phyloP scores from a whole-genome alignment of 108 stramenopile genomes.

The Skeletonema marinoi region DNA sequence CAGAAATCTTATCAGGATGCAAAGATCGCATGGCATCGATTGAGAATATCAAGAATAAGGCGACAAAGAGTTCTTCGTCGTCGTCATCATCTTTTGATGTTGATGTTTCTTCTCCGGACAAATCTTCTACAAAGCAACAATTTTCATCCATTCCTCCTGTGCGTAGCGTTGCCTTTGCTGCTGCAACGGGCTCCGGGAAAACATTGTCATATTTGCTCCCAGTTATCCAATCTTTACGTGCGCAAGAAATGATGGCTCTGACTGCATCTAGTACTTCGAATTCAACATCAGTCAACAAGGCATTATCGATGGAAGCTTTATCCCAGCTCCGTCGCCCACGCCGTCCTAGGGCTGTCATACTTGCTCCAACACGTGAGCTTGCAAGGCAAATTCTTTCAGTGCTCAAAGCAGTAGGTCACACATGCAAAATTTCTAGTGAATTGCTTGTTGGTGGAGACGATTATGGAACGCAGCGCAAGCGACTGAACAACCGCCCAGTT shows the following conservation, averaged over 20 bases:
- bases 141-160: constrained; percentile 18
- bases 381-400: constrained; percentile 90
- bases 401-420: constrained; percentile 83
- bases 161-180: constrained; percentile 68
- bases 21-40: constrained; percentile 41
- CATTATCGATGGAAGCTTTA: constrained; percentile 15
- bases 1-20: constrained; percentile 60
- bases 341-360: constrained; percentile 87
- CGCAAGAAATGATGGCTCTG: constrained; percentile 70
- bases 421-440: constrained; percentile 81
- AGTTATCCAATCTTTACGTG: constrained; percentile 78
- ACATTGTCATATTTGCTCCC: constrained; percentile 89
- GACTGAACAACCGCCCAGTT: constrained; percentile 64
- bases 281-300: background rate
- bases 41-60: constrained; percentile 11
- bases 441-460: constrained; percentile 91
- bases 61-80: background rate
- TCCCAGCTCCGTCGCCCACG: constrained; percentile 60
- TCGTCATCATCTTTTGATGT: constrained; percentile 19
- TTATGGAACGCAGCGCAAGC: constrained; percentile 78
- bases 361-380: constrained; percentile 95
- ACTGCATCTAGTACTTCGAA: constrained; percentile 17
- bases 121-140: background rate
- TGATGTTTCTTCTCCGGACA: background rate
- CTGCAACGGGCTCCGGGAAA: constrained; percentile 91